Percentiles rank a stretch among this genome's conserved stretches.
Conservation (phyloP, 1,139 yeast genomes). For the Protomyces inouyei region DNA sequence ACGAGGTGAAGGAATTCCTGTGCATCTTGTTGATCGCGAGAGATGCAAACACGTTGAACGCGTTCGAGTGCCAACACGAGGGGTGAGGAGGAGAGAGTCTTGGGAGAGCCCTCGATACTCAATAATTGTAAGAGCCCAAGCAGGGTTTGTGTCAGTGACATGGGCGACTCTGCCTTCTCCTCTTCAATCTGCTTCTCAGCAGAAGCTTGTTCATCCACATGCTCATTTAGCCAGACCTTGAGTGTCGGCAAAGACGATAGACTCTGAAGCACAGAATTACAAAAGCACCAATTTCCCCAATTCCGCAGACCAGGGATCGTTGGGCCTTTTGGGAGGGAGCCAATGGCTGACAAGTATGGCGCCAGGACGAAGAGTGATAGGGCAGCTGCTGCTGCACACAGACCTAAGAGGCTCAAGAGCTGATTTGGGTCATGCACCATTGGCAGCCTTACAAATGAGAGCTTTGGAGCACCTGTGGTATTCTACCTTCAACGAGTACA, state of each 20-base stretch:
- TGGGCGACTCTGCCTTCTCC: background rate
- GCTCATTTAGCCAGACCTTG: slow-evolving; percentile 12
- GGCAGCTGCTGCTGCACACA: slow-evolving; percentile 5
- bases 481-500: no score
- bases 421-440: background rate
- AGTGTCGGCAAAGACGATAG: slow-evolving; percentile 11
- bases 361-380: slow-evolving; percentile 13
- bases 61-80: slow-evolving; percentile 15
- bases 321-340: slow-evolving; percentile 14
- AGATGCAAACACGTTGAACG: slow-evolving; percentile 11
- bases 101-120: slow-evolving; percentile 13
- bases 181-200: background rate
- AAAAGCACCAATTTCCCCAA: slow-evolving; percentile 26
- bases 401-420: background rate
- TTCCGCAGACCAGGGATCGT: slow-evolving; percentile 19
- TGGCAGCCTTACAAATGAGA: background rate
- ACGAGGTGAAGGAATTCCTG: slow-evolving; percentile 22
- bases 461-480: background rate
- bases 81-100: slow-evolving; percentile 14
- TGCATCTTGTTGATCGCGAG: slow-evolving; percentile 25
- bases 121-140: slow-evolving; percentile 9
- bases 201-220: background rate
- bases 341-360: slow-evolving; percentile 6
- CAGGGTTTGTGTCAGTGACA: slow-evolving; percentile 9
- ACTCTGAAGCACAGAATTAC: slow-evolving; percentile 13